phyloP scores from a whole-genome alignment of 2,329 filamentous ascomycete genomes.

The Zymoseptoria tritici region DNA sequence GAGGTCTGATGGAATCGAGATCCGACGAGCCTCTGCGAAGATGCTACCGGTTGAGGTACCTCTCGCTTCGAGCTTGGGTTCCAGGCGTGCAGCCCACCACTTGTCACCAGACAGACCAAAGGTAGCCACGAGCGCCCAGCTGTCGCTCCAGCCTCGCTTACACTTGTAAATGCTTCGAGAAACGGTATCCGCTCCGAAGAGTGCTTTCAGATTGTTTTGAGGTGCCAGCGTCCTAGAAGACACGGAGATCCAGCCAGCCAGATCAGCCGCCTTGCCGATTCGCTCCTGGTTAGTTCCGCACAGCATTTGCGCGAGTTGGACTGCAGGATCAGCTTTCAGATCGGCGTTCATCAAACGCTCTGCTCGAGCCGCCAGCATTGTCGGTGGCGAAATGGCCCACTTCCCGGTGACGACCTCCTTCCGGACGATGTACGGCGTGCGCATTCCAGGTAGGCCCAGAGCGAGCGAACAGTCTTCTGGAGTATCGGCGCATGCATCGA shows the following conservation, averaged over 20 bases:
- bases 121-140: constrained; percentile 65
- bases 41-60: background rate
- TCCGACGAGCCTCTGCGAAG: constrained; percentile 14
- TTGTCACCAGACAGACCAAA: constrained; percentile 65
- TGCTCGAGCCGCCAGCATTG: constrained; percentile 35
- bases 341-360: constrained; percentile 61
- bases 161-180: constrained; percentile 59
- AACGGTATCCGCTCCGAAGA: constrained; percentile 57
- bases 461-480: constrained; percentile 61
- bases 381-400: constrained; percentile 59
- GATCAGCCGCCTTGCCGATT: constrained; percentile 53
- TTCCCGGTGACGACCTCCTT: constrained; percentile 74
- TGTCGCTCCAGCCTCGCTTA: constrained; percentile 60
- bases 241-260: constrained; percentile 54
- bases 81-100: constrained; percentile 70
- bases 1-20: constrained; percentile 2
- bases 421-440: constrained; percentile 50
- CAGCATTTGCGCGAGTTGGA: constrained; percentile 6
- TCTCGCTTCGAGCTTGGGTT: constrained; percentile 16
- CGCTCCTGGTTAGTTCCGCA: constrained; percentile 46
- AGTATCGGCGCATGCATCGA: constrained; percentile 53
- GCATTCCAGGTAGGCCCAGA: constrained; percentile 60
- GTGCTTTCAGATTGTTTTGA: constrained; percentile 50
- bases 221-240: constrained; percentile 10
- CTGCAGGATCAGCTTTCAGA: constrained; percentile 32